Evolutionary conservation across 139 green algal genomes (phyloP).

Genomic region (Edaphochlamys debaryana): DNA sequence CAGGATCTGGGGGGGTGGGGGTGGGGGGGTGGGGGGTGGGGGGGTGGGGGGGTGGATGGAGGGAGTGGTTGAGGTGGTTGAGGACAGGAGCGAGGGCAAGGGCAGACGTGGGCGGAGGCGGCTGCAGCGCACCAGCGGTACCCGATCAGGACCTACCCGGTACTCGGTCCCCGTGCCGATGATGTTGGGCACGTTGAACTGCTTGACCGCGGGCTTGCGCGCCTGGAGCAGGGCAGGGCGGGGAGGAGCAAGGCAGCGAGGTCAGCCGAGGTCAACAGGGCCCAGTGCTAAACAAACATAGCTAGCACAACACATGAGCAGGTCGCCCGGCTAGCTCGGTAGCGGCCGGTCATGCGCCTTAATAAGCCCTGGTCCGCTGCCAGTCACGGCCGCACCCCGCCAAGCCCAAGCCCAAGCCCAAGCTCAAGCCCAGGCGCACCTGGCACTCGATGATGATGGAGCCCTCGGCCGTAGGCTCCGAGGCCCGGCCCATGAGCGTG

Average conservation of each 20-base stretch:
- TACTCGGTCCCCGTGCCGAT: slow-evolving; percentile 37
- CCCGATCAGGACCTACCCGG: too few relatives aligned
- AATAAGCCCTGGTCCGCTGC: too few relatives aligned
- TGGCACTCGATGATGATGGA: slow-evolving; percentile 74
- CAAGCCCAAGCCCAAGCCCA: too few relatives aligned
- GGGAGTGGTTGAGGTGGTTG: background rate
- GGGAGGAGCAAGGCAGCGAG: background rate
- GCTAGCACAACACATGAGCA: background rate
- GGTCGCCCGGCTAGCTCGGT: too few relatives aligned
- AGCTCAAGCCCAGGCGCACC: too few relatives aligned
- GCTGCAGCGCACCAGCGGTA: too few relatives aligned
- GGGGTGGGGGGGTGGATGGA: background rate
- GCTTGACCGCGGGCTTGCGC: slow-evolving; percentile 35
- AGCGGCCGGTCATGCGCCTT: too few relatives aligned
- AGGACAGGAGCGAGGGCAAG: too few relatives aligned
- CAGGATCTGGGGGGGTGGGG: slow-evolving; percentile 59
- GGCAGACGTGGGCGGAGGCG: too few relatives aligned
- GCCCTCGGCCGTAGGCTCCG: slow-evolving; percentile 74
- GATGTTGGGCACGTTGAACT: slow-evolving; percentile 74
- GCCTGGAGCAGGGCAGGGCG: slow-evolving; percentile 27
- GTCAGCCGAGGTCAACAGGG: too few relatives aligned
- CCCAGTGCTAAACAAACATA: too few relatives aligned
- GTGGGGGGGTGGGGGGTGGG: background rate
- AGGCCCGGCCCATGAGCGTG: slow-evolving; percentile 62
- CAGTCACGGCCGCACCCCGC: too few relatives aligned